Evolutionary conservation across 75 land plant genomes (phyloP).

Genomic region (Pseudotsuga menziesii): DNA sequence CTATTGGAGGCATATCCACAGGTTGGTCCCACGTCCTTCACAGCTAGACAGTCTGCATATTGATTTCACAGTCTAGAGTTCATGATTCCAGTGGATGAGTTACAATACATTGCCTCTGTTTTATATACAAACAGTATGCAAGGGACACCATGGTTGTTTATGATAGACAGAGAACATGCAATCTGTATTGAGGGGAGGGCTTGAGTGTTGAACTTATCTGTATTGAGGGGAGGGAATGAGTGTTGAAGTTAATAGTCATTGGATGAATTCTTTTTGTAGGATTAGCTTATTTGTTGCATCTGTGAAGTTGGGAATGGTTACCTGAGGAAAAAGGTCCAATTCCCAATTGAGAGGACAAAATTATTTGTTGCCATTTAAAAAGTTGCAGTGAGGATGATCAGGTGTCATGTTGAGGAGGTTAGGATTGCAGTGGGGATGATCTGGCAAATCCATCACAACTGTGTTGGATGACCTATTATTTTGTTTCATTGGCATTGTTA

Average conservation of each 20-base stretch:
- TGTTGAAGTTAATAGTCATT: not conserved
- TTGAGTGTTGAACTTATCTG: too few relatives aligned
- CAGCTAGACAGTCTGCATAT: not conserved
- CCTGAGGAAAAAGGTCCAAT: slow-evolving; percentile 9
- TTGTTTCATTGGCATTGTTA: not conserved
- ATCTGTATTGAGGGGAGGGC: slow-evolving; percentile 8
- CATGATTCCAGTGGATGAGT: slow-evolving; percentile 5
- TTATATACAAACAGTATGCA: not conserved
- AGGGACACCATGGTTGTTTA: slow-evolving; percentile 5
- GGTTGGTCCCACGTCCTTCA: not conserved
- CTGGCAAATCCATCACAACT: not conserved
- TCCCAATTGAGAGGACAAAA: slow-evolving; percentile 5
- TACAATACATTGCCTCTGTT: not conserved
- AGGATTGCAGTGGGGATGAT: not conserved
- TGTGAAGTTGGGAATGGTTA: not conserved
- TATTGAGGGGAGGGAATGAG: slow-evolving; percentile 6
- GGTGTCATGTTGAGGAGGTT: not conserved
- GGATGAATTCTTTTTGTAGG: slow-evolving; percentile 8
- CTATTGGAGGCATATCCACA: not conserved
- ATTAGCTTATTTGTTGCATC: slow-evolving; percentile 3
- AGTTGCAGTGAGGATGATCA: not conserved
- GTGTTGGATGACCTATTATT: not conserved
- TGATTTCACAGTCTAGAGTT: not conserved
- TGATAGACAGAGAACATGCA: not conserved
- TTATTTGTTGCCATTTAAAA: not conserved